A percentile compares a stretch with the other conserved stretches of the same genome.
phyloP scores from a whole-genome alignment of 495 filamentous ascomycete species.

The Penicillium pancosmium region DNA sequence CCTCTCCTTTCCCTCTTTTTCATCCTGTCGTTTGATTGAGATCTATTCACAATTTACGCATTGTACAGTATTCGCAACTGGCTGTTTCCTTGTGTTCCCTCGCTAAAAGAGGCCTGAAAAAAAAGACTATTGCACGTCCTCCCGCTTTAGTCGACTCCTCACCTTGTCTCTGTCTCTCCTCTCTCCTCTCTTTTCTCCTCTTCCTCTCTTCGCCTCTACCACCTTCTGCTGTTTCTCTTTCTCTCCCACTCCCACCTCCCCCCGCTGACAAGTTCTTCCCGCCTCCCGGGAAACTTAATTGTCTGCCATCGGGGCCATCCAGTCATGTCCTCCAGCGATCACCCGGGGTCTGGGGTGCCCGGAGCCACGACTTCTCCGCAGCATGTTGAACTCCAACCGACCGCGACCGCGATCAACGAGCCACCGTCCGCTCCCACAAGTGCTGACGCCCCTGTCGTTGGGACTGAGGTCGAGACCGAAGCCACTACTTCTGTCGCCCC shows the following conservation, averaged over 20 bases:
- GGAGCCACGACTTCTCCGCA: constrained; percentile 30
- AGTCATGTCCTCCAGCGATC: constrained; percentile 34
- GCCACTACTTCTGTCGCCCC: constrained; percentile 14
- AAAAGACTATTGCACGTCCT: constrained; percentile 11
- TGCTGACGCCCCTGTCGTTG: constrained; percentile 15
- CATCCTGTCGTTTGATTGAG: background rate
- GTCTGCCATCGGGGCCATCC: constrained; percentile 16
- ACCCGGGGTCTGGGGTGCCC: constrained; percentile 24
- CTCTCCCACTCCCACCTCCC: constrained; percentile 9
- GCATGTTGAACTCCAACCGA: constrained; percentile 19
- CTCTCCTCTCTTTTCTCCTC: constrained; percentile 7
- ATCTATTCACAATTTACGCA: background rate
- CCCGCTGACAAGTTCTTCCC: constrained; percentile 15
- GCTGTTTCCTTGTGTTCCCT: background rate
- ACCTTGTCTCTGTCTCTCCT: constrained; percentile 19
- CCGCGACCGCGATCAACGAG: constrained; percentile 18
- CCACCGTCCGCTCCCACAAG: constrained; percentile 8
- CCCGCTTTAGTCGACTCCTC: constrained; percentile 27
- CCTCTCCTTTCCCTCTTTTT: background rate
- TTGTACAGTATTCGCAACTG: background rate
- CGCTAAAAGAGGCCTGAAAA: constrained; percentile 12
- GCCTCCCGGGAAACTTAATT: constrained; percentile 20
- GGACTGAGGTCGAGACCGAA: background rate
- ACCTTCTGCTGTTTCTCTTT: constrained; percentile 3
- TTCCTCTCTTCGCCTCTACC: background rate